A percentile compares a stretch with the other conserved stretches of the same genome.
These are phyloP conservation scores for Moesziomyces antarcticus DNA, from an alignment of 1,284 basidiomycete genomes.

Conservation along the genomic window DNA sequence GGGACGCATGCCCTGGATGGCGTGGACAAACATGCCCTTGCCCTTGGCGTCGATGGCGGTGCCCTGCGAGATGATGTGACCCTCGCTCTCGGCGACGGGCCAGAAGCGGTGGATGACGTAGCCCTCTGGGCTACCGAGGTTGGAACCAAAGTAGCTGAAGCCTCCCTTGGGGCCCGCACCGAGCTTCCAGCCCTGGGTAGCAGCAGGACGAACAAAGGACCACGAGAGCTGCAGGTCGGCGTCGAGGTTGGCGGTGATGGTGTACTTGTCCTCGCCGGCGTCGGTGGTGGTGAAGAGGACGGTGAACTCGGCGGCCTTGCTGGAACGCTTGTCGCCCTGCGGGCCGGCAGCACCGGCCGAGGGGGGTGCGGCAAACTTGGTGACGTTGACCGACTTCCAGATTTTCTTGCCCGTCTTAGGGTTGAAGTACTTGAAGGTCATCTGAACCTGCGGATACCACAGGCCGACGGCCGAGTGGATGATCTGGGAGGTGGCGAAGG, in stretches of 20 bases:
- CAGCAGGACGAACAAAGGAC: conserved; percentile 77
- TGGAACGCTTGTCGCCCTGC: conserved; percentile 79
- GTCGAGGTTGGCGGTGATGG: conserved; percentile 82
- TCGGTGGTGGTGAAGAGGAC: conserved; percentile 74
- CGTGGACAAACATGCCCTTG: conserved; percentile 91
- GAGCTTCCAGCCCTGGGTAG: conserved; percentile 88
- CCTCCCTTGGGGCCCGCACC: conserved; percentile 89
- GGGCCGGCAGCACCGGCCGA: conserved; percentile 70
- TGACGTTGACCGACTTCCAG: conserved; percentile 91
- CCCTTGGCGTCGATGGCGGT: conserved; percentile 76
- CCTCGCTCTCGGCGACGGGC: conserved; percentile 72
- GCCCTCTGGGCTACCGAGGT: conserved; percentile 50
- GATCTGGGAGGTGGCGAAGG: conserved; percentile 85
- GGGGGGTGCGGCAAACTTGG: conserved; percentile 82
- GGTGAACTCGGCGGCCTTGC: conserved; percentile 89
- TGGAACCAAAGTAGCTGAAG: conserved; percentile 84
- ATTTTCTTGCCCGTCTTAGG: conserved; percentile 78
- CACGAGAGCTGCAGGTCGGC: conserved; percentile 84
- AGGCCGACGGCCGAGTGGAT: conserved; percentile 93
- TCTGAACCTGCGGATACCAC: conserved; percentile 94
- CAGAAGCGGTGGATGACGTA: conserved; percentile 66
- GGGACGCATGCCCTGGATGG: conserved; percentile 98
- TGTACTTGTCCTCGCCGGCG: conserved; percentile 78
- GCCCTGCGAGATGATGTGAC: conserved; percentile 80
- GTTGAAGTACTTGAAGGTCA: conserved; percentile 90